These are phyloP conservation scores for Brettanomyces naardenensis DNA, from an alignment of 805 yeast species.

Conservation along the genomic window DNA sequence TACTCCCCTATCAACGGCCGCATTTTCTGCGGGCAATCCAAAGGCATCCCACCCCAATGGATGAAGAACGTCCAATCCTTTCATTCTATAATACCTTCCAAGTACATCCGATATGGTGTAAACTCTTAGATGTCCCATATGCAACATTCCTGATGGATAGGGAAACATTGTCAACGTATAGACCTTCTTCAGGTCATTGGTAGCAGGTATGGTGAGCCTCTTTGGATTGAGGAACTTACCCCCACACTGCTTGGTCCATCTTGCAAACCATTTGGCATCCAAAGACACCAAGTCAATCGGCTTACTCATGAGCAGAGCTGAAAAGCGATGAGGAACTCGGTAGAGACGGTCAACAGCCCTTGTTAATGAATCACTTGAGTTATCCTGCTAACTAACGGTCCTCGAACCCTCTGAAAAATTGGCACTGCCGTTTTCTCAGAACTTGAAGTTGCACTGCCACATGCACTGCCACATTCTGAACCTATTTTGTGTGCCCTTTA, in stretches of 20 bases:
- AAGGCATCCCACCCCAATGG: conserved; percentile 99
- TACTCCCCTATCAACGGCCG: conserved; percentile 80
- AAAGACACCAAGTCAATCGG: conserved; percentile 22
- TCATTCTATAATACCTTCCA: conserved; percentile 68
- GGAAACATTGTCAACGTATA: conserved; percentile 89
- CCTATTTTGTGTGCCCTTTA: too few relatives aligned
- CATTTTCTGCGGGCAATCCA: conserved; percentile 97
- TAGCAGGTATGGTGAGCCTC: conserved; percentile 10
- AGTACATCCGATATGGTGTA: conserved; percentile 85
- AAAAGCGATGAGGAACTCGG: not conserved
- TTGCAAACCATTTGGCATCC: conserved; percentile 45
- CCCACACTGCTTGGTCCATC: conserved; percentile 32
- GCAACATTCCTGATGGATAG: conserved; percentile 89
- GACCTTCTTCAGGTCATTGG: conserved; percentile 25
- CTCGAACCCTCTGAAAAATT: too few relatives aligned
- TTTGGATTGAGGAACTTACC: conserved; percentile 24
- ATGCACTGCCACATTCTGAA: too few relatives aligned
- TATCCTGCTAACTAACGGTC: too few relatives aligned
- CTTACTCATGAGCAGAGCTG: not conserved
- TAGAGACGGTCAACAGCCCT: not conserved
- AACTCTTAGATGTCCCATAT: conserved; percentile 91
- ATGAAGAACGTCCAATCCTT: conserved; percentile 74
- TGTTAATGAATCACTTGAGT: too few relatives aligned
- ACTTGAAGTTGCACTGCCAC: too few relatives aligned
- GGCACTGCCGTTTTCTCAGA: too few relatives aligned